Percentiles rank a stretch among this genome's conserved stretches.
phyloP scores from a whole-genome alignment of 2,329 filamentous ascomycete species.

The Alternaria brassicae region DNA sequence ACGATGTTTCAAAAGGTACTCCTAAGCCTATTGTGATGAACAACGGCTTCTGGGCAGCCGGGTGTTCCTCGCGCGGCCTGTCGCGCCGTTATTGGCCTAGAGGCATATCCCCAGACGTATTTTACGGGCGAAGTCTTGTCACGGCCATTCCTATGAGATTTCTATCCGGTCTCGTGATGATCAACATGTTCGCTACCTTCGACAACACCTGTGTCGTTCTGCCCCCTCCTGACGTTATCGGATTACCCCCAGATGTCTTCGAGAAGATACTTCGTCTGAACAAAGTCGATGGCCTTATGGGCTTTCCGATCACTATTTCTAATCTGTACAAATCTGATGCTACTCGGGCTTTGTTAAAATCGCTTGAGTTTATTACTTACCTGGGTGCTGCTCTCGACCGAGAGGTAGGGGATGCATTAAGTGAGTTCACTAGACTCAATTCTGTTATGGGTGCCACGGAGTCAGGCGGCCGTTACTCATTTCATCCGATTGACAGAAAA shows the following conservation, averaged over 20 bases:
- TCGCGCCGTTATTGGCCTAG: not conserved
- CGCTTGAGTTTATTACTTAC: conserved; percentile 21
- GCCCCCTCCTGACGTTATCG: too few relatives aligned
- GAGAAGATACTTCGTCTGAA: not conserved
- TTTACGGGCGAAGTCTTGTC: too few relatives aligned
- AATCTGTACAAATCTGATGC: conserved; percentile 12
- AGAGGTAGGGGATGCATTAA: conserved; percentile 24
- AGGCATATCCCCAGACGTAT: too few relatives aligned
- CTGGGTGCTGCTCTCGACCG: conserved; percentile 22
- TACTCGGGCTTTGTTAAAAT: conserved; percentile 18
- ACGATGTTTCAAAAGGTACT: too few relatives aligned
- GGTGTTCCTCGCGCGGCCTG: not conserved
- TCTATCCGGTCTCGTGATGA: too few relatives aligned
- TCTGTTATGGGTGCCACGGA: conserved; percentile 30
- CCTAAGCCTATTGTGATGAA: not conserved
- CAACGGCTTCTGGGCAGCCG: not conserved
- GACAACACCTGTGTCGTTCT: too few relatives aligned
- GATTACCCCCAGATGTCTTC: too few relatives aligned
- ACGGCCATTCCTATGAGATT: too few relatives aligned
- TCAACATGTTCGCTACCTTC: too few relatives aligned
- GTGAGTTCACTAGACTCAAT: conserved; percentile 18
- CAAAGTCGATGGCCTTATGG: not conserved
- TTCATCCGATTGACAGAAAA: conserved; percentile 17
- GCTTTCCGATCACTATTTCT: not conserved
- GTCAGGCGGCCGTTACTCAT: conserved; percentile 15